phyloP scores from a whole-genome alignment of 768 basidiomycete species.

The Cystobasidiopsis lactophilus region DNA sequence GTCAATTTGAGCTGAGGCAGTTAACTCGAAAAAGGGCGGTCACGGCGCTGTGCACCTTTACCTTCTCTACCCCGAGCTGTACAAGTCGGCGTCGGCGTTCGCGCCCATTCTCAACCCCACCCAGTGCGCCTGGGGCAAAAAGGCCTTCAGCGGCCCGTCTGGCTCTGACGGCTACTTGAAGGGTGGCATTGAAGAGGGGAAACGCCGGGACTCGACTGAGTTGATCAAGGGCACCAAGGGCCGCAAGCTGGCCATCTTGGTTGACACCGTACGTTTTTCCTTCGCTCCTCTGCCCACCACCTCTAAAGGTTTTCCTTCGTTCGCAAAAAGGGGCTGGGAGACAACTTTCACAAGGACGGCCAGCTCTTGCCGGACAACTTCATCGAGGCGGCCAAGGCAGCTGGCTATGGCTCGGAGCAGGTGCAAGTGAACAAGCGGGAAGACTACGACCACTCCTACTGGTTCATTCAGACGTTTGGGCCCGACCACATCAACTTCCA shows the following conservation, averaged over 20 bases:
- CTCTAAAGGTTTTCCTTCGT: not conserved
- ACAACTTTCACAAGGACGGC: conserved; percentile 61
- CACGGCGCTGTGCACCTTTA: conserved; percentile 85
- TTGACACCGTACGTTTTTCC: conserved; percentile 33
- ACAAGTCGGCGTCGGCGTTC: conserved; percentile 74
- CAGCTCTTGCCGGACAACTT: conserved; percentile 85
- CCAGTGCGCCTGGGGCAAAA: conserved; percentile 71
- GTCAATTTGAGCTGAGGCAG: not conserved
- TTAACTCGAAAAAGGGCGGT: conserved; percentile 33
- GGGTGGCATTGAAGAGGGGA: conserved; percentile 55
- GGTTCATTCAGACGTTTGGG: conserved; percentile 16
- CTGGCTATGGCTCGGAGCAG: conserved; percentile 48
- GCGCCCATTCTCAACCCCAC: conserved; percentile 67
- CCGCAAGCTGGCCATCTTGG: conserved; percentile 45
- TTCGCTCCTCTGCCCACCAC: not conserved
- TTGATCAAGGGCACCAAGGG: conserved; percentile 42
- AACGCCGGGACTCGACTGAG: conserved; percentile 62
- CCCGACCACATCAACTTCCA: conserved; percentile 38
- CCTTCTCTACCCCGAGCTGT: conserved; percentile 45
- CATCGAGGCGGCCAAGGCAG: conserved; percentile 47
- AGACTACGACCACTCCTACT: conserved; percentile 21
- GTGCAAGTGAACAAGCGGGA: conserved; percentile 37
- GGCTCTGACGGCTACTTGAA: conserved; percentile 42
- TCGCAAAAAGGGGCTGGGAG: conserved; percentile 22
- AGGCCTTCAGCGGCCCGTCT: conserved; percentile 40